Percentiles rank a stretch among this genome's conserved stretches.
These are phyloP conservation scores for Nitzschia inconspicua DNA, from an alignment of 108 stramenopile genomes.

Conservation along the genomic window DNA sequence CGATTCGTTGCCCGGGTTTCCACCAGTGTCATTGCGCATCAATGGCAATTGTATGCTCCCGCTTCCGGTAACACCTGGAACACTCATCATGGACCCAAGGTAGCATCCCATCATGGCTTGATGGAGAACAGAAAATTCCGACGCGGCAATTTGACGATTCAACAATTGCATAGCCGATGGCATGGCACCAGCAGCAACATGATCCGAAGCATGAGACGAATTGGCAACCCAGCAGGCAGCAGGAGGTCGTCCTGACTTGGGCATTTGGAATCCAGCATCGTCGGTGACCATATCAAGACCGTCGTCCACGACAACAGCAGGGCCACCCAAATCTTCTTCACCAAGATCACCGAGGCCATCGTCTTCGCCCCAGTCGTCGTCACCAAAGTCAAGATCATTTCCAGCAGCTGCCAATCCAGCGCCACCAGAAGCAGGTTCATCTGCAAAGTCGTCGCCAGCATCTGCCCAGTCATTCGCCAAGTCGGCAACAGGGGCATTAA, in stretches of 20 bases:
- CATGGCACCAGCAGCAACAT: constrained; percentile 93
- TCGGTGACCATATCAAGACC: constrained; percentile 58
- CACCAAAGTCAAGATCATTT: constrained; percentile 69
- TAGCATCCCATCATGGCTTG: constrained; percentile 79
- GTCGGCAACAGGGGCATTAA: constrained; percentile 43
- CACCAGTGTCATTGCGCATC: constrained; percentile 78
- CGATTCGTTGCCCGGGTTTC: constrained; percentile 75
- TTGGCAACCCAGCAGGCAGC: constrained; percentile 89
- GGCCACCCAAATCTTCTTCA: constrained; percentile 49
- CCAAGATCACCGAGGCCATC: constrained; percentile 86
- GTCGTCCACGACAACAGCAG: constrained; percentile 44
- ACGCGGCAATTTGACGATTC: constrained; percentile 96
- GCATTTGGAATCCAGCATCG: constrained; percentile 81
- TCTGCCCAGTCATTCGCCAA: constrained; percentile 48
- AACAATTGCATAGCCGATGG: constrained; percentile 95
- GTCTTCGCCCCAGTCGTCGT: constrained; percentile 74
- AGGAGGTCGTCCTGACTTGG: constrained; percentile 84
- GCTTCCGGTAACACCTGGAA: constrained; percentile 87
- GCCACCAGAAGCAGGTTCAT: constrained; percentile 23
- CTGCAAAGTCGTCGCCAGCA: constrained; percentile 39
- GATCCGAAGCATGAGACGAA: constrained; percentile 95
- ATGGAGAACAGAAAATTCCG: constrained; percentile 86
- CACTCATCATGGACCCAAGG: constrained; percentile 79
- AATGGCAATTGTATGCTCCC: constrained; percentile 69
- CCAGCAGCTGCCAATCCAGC: constrained; percentile 42